These are phyloP conservation scores for Hammondia hammondi DNA, from an alignment of 169 alveolate species.

Conservation along the genomic window DNA sequence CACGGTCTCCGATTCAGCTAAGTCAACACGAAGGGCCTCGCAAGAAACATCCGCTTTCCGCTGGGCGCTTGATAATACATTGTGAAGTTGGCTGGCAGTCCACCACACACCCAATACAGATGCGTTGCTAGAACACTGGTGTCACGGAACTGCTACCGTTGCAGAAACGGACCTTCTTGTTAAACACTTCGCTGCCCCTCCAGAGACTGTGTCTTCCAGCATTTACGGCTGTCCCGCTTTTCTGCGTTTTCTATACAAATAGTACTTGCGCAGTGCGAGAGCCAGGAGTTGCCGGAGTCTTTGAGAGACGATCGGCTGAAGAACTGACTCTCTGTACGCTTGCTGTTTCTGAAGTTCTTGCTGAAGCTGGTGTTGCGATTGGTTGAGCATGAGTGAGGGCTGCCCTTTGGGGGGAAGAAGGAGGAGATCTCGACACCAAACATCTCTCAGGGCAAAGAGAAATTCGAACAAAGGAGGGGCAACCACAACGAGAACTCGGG, in stretches of 20 bases:
- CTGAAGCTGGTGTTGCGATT: neutral
- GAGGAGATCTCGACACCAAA: neutral
- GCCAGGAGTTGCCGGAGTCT: conserved; percentile 18
- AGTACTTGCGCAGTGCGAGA: neutral
- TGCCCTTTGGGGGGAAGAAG: neutral
- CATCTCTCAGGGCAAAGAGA: neutral
- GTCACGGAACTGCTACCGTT: too few relatives aligned
- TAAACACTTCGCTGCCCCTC: too few relatives aligned
- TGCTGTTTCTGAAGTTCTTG: neutral
- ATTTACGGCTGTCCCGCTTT: too few relatives aligned
- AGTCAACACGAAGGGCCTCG: too few relatives aligned
- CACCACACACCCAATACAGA: too few relatives aligned
- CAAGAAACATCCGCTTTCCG: too few relatives aligned
- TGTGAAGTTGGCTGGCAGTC: too few relatives aligned
- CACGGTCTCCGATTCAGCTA: too few relatives aligned
- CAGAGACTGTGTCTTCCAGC: too few relatives aligned
- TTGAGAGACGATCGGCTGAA: neutral
- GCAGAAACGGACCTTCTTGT: too few relatives aligned
- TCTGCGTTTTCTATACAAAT: neutral
- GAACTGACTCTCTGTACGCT: neutral
- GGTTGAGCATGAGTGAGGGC: neutral
- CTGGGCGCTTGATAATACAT: too few relatives aligned
- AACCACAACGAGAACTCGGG: neutral
- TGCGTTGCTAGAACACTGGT: too few relatives aligned
- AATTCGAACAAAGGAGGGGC: neutral